These are phyloP conservation scores for Neckera pumila DNA, from an alignment of 225 moss, liverwort and hornwort genomes.

Conservation along the genomic window DNA sequence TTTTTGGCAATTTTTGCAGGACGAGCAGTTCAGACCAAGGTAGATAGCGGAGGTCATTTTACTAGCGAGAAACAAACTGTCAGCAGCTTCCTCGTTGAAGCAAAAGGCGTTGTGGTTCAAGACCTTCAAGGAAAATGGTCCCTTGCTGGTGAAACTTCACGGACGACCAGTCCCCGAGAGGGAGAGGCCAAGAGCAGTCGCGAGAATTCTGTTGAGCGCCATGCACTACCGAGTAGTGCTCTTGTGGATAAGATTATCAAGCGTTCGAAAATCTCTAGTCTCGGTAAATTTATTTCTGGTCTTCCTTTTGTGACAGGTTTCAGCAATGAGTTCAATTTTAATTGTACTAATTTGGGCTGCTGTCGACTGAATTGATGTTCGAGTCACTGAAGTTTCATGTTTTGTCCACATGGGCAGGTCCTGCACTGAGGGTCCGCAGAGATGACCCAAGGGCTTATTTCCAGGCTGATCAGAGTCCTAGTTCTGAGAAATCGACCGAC, in stretches of 20 bases:
- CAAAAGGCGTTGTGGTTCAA: neutral
- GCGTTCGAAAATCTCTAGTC: slow-evolving; percentile 20
- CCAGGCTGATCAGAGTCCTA: slow-evolving; percentile 10
- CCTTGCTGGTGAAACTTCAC: slow-evolving; percentile 6
- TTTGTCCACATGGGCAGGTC: slow-evolving; percentile 15
- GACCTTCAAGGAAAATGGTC: neutral
- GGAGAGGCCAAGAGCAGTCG: slow-evolving; percentile 4
- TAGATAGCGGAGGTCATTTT: slow-evolving; percentile 1
- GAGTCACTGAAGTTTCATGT: neutral
- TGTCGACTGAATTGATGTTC: neutral
- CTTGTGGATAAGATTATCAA: slow-evolving; percentile 15
- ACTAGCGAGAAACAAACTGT: neutral
- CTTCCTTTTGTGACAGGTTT: neutral
- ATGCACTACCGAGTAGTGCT: neutral
- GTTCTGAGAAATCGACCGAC: slow-evolving; percentile 26
- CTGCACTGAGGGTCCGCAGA: slow-evolving; percentile 35
- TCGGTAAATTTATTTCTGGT: neutral
- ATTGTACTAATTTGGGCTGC: neutral
- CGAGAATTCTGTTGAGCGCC: slow-evolving; percentile 15
- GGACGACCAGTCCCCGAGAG: slow-evolving; percentile 1
- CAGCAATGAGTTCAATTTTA: neutral
- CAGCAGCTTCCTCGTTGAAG: neutral
- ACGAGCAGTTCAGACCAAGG: slow-evolving; percentile 12
- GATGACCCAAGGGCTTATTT: slow-evolving; percentile 18
- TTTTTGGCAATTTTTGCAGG: neutral